Evolutionary conservation across 2,329 filamentous ascomycete genomes (phyloP), one percentile per base, ranked within the genome.

Genomic region (Scedosporium dehoogii): DNA sequence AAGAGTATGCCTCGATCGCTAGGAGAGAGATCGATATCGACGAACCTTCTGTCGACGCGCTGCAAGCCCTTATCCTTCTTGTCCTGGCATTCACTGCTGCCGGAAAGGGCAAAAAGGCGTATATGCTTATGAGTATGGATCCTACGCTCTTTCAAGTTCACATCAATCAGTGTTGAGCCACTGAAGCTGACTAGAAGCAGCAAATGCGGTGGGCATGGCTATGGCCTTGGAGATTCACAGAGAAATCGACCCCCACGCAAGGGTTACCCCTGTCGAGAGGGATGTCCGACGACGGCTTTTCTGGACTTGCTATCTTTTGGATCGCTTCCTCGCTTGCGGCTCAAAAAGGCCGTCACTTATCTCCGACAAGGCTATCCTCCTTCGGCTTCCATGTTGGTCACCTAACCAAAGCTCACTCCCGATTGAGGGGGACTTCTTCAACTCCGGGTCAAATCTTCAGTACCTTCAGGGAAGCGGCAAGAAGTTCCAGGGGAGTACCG

Each of bases 271-370:
- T 0, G 77, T 85, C 3, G 91, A 96, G 70, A 83, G 88, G 62
- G 91, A 96, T 75, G 86, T 87, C 69, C 82, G 89, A 56, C 81
- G 91, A 62, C 83, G 89, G n/a, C 77, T 96, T 1, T 96, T 96
- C 73, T 96, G 91, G 91, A 87, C 89, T 2, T 93, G 90, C 70
- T 96, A 94, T 68, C 77, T 96, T 27, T 86, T 96, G 73, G 91
- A 96, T 70, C 84, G 89, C n/a, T 94, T 93, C 68, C 82, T 87
- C 67, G 85, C 89, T 1, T 91, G 89, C 66, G 91, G 91, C 16
- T 93, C 91, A 3, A 91, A 89, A 69, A 81, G 91, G 9, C 90
- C 91, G 0, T 90, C 89, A n/a, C 76, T 96, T 6, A 87, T 94
- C 25, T 82, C 85, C 27, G 91, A 96, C 72, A 86, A 90, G 69